Evolutionary conservation across 2,329 filamentous ascomycete genomes (phyloP).

Genomic region (Sarocladiaceae sp.): DNA sequence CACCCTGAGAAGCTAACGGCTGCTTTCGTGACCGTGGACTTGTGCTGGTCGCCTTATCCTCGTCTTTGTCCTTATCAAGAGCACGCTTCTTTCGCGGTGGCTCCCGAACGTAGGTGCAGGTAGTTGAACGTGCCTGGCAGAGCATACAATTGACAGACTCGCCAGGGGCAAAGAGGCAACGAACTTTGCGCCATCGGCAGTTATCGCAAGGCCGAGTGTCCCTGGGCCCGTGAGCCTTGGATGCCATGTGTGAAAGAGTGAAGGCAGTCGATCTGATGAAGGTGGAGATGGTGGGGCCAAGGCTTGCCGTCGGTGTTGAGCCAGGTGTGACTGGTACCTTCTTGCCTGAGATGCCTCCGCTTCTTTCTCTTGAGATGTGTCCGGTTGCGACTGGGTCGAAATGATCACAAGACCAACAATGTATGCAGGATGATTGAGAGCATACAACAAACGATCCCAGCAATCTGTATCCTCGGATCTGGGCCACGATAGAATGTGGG

Average conservation of each 20-base stretch:
- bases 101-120: conserved; percentile 13
- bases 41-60: not conserved
- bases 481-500: not conserved
- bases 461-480: not conserved
- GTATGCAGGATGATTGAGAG: not conserved
- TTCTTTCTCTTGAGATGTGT: not conserved
- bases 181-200: conserved; percentile 16
- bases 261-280: not conserved
- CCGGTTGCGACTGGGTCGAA: not conserved
- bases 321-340: not conserved
- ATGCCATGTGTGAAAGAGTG: not conserved
- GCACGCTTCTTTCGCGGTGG: conserved; percentile 13
- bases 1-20: not conserved
- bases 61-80: conserved; percentile 5
- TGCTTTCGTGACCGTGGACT: conserved; percentile 8
- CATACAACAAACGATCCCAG: not conserved
- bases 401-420: not conserved
- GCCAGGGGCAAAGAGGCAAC: conserved; percentile 14
- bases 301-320: too few species aligned
- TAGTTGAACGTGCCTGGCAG: conserved; percentile 11
- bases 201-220: conserved; percentile 15
- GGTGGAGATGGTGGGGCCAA: too few species aligned
- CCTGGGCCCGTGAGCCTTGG: not conserved
- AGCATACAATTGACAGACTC: conserved; percentile 12
- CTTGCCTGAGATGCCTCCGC: not conserved